Evolutionary conservation across 2,329 filamentous ascomycete genomes (phyloP).

Genomic region (Intubia oerlemansii): DNA sequence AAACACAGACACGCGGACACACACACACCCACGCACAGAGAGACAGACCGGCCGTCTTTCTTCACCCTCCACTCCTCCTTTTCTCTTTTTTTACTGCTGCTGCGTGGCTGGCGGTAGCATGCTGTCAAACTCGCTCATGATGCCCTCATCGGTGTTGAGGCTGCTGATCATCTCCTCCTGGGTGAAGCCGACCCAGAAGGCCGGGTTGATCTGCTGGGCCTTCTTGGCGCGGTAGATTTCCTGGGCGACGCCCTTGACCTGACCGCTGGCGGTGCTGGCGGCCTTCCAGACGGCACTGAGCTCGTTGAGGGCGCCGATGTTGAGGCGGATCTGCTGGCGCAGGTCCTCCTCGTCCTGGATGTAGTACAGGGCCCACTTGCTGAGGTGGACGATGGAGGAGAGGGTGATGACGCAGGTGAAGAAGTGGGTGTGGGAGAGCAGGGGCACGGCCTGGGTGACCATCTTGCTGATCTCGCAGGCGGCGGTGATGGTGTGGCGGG

Average conservation of each 20-base stretch:
- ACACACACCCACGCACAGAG: not conserved
- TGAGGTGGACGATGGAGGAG: conserved; percentile 62
- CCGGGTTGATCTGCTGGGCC: conserved; percentile 27
- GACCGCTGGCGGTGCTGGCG: conserved; percentile 44
- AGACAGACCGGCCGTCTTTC: not conserved
- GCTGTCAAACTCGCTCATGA: conserved; percentile 34
- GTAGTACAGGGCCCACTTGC: conserved; percentile 49
- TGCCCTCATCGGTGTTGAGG: conserved; percentile 33
- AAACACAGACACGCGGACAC: too few species aligned
- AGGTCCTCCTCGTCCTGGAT: conserved; percentile 42
- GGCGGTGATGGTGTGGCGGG: conserved; percentile 58
- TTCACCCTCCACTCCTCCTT: not conserved
- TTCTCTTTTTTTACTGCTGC: too few species aligned
- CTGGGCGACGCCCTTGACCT: conserved; percentile 61
- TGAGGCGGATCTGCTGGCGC: conserved; percentile 57
- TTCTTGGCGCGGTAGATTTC: conserved; percentile 45
- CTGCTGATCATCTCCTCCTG: conserved; percentile 32
- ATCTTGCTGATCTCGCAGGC: conserved; percentile 59
- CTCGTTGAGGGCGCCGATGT: conserved; percentile 52
- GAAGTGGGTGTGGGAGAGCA: conserved; percentile 61
- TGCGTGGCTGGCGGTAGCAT: conserved; percentile 12
- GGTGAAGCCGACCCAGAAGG: conserved; percentile 32
- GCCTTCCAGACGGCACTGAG: conserved; percentile 53
- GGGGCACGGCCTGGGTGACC: conserved; percentile 49
- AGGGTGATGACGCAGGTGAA: conserved; percentile 65